phyloP scores from a whole-genome alignment of 345 rosid species.

The Isatis tinctoria region DNA sequence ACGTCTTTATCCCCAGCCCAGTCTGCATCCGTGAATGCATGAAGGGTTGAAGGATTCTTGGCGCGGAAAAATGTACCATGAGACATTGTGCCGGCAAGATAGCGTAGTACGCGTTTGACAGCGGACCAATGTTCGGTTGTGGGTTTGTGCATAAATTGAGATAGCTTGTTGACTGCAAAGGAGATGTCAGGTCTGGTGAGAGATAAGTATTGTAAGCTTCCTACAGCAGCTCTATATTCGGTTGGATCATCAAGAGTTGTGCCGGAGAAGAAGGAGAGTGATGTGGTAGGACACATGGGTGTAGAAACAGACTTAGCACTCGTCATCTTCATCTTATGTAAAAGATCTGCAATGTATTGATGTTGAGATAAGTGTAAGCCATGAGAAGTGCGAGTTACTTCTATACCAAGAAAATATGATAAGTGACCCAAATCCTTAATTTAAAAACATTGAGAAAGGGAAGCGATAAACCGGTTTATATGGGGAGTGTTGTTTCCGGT shows the following conservation, averaged over 20 bases:
- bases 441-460: too few species aligned
- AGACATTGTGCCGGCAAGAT: background rate
- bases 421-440: background rate
- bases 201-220: background rate
- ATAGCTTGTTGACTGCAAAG: background rate
- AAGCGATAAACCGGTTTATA: too few species aligned
- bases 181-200: background rate
- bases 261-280: too few species aligned
- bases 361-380: too few species aligned
- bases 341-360: too few species aligned
- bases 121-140: background rate
- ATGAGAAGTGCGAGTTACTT: too few species aligned
- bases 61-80: background rate
- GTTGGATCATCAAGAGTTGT: too few species aligned
- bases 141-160: background rate
- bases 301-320: too few species aligned
- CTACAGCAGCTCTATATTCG: fast-evolving
- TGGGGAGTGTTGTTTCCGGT: too few species aligned
- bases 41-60: background rate
- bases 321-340: too few species aligned
- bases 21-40: background rate
- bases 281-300: too few species aligned
- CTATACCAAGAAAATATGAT: background rate
- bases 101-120: background rate
- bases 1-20: background rate